Base-by-base conservation (phyloP, 1,284 basidiomycete species). In the Chalciporus sp. region DNA sequence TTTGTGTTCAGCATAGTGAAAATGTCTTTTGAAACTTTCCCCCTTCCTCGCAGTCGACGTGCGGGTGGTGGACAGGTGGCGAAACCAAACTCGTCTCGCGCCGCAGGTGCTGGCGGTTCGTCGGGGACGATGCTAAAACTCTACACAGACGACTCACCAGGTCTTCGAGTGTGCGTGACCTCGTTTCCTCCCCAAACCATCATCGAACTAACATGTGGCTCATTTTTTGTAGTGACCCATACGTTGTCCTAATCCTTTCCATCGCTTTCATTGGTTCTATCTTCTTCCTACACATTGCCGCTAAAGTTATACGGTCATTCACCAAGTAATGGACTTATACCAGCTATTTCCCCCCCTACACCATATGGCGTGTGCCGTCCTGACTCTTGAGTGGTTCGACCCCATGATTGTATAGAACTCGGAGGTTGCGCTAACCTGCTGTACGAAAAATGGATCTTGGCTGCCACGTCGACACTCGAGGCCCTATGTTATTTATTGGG, bases 221-320 rank as follows among this genome's bases (percentile, higher is more conserved):
- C 7, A 17, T 31, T 44, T 49, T 51, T 23, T 5, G 26, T 68
- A 98, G 95, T 61, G 96, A 99, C 76, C 96, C 96, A 7, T 98
- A 95, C 76, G 95, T 98, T 63, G 95, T 98, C 61, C 87, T 98
- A 58, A 92, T 98, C 60, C 87, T 99, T 41, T 97, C 96, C 23
- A 85, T 99, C 58, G 94, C 94, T 31, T 99, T 99, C 82, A 98
- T 99, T 75, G 95, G 89, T 54, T 97, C 94, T 55, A 98, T 99
- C 71, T 98, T 99, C 83, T 94, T 95, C 85, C 90, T 99, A 45
- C 96, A 99, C 76, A 96, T 99, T 72, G 90, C 94, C 53, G 94
- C 94, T 66, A 98, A 98, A 79, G 78, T 97, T 70, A 93, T 96
- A 71, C 86, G 93, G 61, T 84, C 86, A 51, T 93, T 97, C 76